Base-by-base conservation (phyloP, 2,329 filamentous ascomycete species). In the Botrytis byssoidea region DNA sequence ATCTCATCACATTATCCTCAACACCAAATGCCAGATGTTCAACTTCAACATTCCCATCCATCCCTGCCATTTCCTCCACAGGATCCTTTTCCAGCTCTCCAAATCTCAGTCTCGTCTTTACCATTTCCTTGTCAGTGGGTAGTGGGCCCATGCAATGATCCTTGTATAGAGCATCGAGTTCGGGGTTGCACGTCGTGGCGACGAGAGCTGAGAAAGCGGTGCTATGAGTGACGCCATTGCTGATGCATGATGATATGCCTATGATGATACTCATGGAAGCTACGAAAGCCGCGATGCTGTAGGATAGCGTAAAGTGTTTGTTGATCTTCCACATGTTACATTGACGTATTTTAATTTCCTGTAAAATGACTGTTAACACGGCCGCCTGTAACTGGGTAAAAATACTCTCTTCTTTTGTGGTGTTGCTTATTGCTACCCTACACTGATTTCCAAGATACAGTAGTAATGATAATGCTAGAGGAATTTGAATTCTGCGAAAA, bases 181-280 rank as follows among this genome's bases (percentile, higher is more conserved):
- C 37, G 5, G 12, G 6, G 51, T 74, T 75, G 32, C 61, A 22
- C 12, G 74, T 74, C 5, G 69, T 74, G 35, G 40, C 51, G 4
- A 76, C 37, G n/a, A 77, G 71, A n/a, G 74, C 67, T 22, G 75
- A 77, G 73, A 77, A 77, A 1, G 46, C 35, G 4, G 65, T 76
- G 51, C 61, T 74, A 46, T 74, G 67, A 3, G 68, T 40, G 6
- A 74, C 69, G 12, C 74, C 76, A 35, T 76, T 77, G 46, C 35
- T 29, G 20, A 37, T 32, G 12, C 73, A 66, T 25, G 75, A 44
- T 48, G 25, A 71, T 3, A 71, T 57, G 9, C 60, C 55, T 6
- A 68, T 42, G 3, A 44, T 32, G 14, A 69, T 20, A 16, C 22
- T 35, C 1, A 74, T 14, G 7, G 55, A 29, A 3, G 55, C 65